Evolutionary conservation across 2,329 filamentous ascomycete species (phyloP).

Genomic region (Pseudocercospora ulei): DNA sequence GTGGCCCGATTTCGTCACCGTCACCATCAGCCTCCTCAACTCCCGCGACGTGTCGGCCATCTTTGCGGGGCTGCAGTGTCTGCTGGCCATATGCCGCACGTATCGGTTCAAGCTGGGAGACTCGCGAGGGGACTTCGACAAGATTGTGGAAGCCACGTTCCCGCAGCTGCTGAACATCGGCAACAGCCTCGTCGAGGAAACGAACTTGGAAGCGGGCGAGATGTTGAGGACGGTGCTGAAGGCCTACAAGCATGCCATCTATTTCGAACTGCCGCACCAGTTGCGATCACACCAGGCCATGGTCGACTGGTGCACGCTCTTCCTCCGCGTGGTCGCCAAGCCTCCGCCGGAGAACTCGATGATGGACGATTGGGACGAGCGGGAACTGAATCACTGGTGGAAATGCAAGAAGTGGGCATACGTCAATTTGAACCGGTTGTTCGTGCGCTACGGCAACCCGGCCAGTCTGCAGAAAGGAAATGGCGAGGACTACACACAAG

Average conservation of each 20-base stretch:
- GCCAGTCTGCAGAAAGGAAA: constrained; percentile 62
- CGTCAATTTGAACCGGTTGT: constrained; percentile 91
- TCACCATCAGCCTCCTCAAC: constrained; percentile 78
- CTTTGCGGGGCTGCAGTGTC: constrained; percentile 84
- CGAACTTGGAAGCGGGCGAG: constrained; percentile 86
- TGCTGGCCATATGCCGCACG: constrained; percentile 87
- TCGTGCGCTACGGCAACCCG: constrained; percentile 86
- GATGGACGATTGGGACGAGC: constrained; percentile 68
- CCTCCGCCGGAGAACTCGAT: constrained; percentile 68
- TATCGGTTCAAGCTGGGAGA: constrained; percentile 89
- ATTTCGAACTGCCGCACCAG: constrained; percentile 71
- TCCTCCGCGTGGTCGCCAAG: constrained; percentile 82
- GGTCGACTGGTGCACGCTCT: constrained; percentile 92
- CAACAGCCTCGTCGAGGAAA: constrained; percentile 78
- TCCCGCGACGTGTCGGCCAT: constrained; percentile 78
- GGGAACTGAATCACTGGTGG: constrained; percentile 96
- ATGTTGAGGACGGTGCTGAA: constrained; percentile 94
- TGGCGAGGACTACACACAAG: constrained; percentile 64
- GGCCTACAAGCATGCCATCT: constrained; percentile 96
- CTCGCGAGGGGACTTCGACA: constrained; percentile 77
- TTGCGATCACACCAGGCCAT: constrained; percentile 73
- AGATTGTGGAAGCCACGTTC: constrained; percentile 85
- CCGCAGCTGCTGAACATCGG: constrained; percentile 79
- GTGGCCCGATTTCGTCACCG: constrained; percentile 91
- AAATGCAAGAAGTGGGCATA: constrained; percentile 99